Evolutionary conservation across 805 yeast genomes (phyloP).

Genomic region (Limtongozyma cylindracea): DNA sequence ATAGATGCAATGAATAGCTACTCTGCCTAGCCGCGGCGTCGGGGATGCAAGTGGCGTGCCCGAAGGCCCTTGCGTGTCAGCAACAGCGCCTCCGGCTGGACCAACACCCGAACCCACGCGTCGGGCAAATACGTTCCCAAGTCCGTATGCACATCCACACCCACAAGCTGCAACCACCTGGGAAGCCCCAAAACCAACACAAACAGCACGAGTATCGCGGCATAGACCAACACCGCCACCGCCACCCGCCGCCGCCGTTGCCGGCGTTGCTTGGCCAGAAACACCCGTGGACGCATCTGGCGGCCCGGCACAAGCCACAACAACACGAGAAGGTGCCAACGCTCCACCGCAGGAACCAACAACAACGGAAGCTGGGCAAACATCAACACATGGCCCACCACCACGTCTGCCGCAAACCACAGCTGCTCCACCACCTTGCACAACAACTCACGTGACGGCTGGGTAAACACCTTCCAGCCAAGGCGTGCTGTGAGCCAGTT

Average conservation of each 20-base stretch:
- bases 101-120: no score
- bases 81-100: no score
- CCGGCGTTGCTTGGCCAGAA: slow-evolving; percentile 16
- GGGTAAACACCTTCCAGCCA: slow-evolving; percentile 34
- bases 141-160: no score
- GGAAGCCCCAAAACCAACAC: neutral
- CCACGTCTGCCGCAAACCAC: slow-evolving; percentile 39
- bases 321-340: slow-evolving; percentile 38
- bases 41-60: no score
- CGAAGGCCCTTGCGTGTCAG: no score
- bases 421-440: slow-evolving; percentile 44
- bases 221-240: slow-evolving; percentile 8
- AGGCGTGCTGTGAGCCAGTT: slow-evolving; percentile 38
- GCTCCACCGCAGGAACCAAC: slow-evolving; percentile 35
- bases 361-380: slow-evolving; percentile 34
- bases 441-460: slow-evolving; percentile 35
- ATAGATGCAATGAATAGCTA: no score
- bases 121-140: no score
- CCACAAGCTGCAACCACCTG: no score
- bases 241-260: slow-evolving; percentile 2
- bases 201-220: slow-evolving; percentile 6
- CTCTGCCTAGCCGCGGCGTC: no score
- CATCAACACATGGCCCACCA: slow-evolving; percentile 30
- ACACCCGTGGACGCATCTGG: slow-evolving; percentile 20
- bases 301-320: slow-evolving; percentile 40